These are phyloP conservation scores for Boletus speciosus DNA, from an alignment of 768 basidiomycete species.

Conservation along the genomic window DNA sequence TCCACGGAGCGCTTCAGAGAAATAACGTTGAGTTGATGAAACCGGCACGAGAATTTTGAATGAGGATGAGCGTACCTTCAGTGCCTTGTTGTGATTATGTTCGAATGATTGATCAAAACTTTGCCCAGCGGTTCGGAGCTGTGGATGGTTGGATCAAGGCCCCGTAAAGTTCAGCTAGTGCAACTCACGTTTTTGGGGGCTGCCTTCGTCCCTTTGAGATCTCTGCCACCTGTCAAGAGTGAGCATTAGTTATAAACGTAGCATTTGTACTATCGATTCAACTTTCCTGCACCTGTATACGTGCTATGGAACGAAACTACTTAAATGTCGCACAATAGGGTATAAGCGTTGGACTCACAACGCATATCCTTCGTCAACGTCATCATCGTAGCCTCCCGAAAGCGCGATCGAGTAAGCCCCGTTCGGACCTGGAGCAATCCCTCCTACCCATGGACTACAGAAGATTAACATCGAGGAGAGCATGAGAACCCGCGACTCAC, in stretches of 20 bases:
- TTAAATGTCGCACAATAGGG: background rate
- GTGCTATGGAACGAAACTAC: conserved; percentile 38
- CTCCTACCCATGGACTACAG: conserved; percentile 75
- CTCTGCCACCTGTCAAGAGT: conserved; percentile 62
- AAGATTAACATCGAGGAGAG: background rate
- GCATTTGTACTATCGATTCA: background rate
- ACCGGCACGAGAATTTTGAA: background rate
- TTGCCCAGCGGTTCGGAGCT: conserved; percentile 89
- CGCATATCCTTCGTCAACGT: conserved; percentile 75
- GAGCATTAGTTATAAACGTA: background rate
- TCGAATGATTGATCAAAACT: conserved; percentile 82
- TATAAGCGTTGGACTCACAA: conserved; percentile 53
- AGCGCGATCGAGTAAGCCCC: conserved; percentile 86
- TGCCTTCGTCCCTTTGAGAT: conserved; percentile 78
- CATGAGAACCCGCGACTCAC: conserved; percentile 41
- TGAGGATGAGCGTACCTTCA: conserved; percentile 43
- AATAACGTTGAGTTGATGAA: background rate
- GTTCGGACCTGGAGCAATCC: conserved; percentile 56
- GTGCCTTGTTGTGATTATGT: conserved; percentile 62
- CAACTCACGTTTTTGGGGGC: conserved; percentile 76
- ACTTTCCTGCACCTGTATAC: conserved; percentile 71
- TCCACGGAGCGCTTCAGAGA: conserved; percentile 62
- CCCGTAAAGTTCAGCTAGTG: background rate
- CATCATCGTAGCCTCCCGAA: conserved; percentile 87
- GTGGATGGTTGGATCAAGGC: background rate